Evolutionary conservation across 306 rosid species (phyloP), one percentile per base, ranked within the genome.

Genomic region (Amphicarpaea edgeworthii): DNA sequence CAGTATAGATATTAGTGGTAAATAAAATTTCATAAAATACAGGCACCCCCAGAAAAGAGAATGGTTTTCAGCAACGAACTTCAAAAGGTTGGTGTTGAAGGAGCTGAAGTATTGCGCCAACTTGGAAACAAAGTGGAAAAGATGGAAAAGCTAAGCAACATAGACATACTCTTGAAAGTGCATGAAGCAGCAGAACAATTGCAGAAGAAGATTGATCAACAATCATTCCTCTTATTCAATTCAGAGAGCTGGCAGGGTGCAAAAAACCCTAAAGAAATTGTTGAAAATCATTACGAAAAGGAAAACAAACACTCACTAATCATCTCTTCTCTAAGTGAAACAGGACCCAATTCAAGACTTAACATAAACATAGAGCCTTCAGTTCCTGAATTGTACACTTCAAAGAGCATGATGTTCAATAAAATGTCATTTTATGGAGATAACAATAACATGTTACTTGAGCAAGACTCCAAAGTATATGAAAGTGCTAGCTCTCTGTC

Each of bases 401-500:
- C 86, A 15, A 90, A 82, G 12, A 90, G 76, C 37, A 38, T 82
- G 41, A 7, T 47, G 16, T 10, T 12, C 54, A 81, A n/a, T 30
- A 81, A 50, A 11, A 32, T 19, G 24, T 79, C 93, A 8, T 81
- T 83, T 72, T n/a, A 8, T 10, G 79, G 68, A 8, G 83, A 78
- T 30, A 15, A 20, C 43, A 34, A 57, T 30, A 15, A 20, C 43
- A 34, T 63, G 50, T 51, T 50, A 40, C 37, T 37, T 51, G 84
- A 76, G 59, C 81, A 76, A 66, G 87, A 85, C 40, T 78, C 85
- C 41, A 83, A 72, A 67, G 86, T 85, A 5, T 85, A 85, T 32
- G 89, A 89, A 70, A 89, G 91, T 65, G 93, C 93, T 7, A 89
- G 89, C 41, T 85, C 91, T 73, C 83, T 89, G 76, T 87, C 93